Percentiles rank a stretch among this genome's conserved stretches.
phyloP scores from a whole-genome alignment of 441 rosid species.

The Geranium incanum region DNA sequence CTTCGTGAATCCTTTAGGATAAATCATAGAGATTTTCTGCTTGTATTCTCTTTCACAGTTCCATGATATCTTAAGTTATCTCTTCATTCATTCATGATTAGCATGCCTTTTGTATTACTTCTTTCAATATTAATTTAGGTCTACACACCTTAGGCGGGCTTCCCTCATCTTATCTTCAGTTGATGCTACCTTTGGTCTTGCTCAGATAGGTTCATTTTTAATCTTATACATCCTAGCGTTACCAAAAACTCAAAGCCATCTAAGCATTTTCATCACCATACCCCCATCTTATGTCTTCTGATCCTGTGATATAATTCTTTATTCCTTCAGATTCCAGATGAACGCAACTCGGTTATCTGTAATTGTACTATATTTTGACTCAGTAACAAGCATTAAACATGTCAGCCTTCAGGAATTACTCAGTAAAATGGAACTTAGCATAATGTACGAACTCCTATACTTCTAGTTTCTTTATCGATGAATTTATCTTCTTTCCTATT shows the following conservation, averaged over 20 bases:
- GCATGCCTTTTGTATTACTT: background rate
- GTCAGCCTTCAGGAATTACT: background rate
- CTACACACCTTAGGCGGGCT: background rate
- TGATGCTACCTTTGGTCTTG: background rate
- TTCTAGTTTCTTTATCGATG: background rate
- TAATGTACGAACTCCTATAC: constrained; percentile 1
- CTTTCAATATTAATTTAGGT: background rate
- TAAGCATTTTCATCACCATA: background rate
- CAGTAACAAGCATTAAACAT: constrained; percentile 8
- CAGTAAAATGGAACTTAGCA: background rate
- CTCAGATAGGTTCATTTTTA: background rate
- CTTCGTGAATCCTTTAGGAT: background rate
- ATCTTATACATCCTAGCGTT: background rate
- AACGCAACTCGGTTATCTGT: background rate
- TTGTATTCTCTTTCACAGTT: background rate
- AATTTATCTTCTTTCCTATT: background rate
- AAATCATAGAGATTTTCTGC: background rate
- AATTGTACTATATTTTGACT: background rate
- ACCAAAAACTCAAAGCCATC: background rate
- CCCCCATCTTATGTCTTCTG: background rate
- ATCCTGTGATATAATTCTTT: background rate
- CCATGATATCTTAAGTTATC: background rate
- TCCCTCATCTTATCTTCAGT: background rate
- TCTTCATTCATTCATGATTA: background rate
- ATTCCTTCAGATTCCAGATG: background rate